A percentile compares a stretch with the other conserved stretches of the same genome.
phyloP scores from a whole-genome alignment of 176 grass and related monocot genomes.

The Cenchrus purpureus region DNA sequence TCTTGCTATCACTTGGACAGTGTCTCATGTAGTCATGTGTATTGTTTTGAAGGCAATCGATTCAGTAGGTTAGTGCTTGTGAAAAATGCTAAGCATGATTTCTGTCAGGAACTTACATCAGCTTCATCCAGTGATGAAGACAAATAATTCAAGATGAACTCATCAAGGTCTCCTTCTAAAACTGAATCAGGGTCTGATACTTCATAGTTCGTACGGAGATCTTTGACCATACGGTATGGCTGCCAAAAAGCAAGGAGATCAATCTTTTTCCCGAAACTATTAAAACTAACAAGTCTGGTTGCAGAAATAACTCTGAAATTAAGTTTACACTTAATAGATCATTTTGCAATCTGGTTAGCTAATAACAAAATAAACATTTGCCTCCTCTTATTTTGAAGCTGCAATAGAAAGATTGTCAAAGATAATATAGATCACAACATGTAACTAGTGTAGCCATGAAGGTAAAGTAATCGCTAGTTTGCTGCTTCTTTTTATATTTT shows the following conservation, averaged over 20 bases:
- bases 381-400: not conserved
- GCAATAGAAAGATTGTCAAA: not conserved
- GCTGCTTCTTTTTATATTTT: conserved; percentile 28
- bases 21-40: not conserved
- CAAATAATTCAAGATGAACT: conserved; percentile 87
- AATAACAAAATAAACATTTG: not conserved
- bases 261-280: not conserved
- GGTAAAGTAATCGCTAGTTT: not conserved
- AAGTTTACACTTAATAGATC: not conserved
- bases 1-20: conserved; percentile 1
- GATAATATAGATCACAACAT: conserved; percentile 5
- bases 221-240: conserved; percentile 98
- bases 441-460: not conserved
- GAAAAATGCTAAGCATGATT: conserved; percentile 4
- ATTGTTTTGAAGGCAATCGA: not conserved
- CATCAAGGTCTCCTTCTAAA: conserved; percentile 75
- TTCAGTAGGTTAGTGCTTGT: not conserved
- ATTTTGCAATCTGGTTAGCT: conserved; percentile 4
- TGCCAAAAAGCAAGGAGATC: conserved; percentile 34
- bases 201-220: conserved; percentile 94
- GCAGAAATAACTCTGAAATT: conserved; percentile 12
- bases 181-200: conserved; percentile 91
- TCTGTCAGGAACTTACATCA: conserved; percentile 50
- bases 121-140: conserved; percentile 74
- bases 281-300: conserved; percentile 12